These are phyloP conservation scores for Lactarius hatsudake DNA, from an alignment of 768 basidiomycete species.

Conservation along the genomic window DNA sequence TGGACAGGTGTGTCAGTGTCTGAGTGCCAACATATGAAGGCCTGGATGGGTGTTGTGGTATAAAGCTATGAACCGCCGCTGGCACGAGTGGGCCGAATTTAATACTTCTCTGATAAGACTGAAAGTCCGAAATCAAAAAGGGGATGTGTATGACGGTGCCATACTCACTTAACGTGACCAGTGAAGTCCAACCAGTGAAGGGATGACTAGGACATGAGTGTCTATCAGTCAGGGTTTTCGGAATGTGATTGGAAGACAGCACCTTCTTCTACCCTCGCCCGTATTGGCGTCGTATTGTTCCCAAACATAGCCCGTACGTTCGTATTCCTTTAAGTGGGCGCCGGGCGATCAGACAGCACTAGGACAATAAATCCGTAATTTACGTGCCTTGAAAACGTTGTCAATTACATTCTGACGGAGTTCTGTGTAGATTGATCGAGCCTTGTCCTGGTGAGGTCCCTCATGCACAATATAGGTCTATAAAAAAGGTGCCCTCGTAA, in stretches of 20 bases:
- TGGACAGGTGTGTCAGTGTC: neutral
- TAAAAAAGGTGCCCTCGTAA: neutral
- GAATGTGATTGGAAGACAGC: constrained; percentile 25
- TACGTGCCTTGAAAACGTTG: constrained; percentile 67
- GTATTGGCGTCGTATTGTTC: constrained; percentile 89
- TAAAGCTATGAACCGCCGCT: neutral
- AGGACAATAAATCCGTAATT: neutral
- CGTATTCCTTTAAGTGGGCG: constrained; percentile 63
- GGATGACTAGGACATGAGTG: constrained; percentile 61
- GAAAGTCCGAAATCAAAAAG: constrained; percentile 22
- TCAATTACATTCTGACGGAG: constrained; percentile 79
- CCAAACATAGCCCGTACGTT: constrained; percentile 94
- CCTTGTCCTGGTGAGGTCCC: constrained; percentile 78
- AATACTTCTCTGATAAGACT: constrained; percentile 74
- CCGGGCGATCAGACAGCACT: neutral
- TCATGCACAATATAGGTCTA: constrained; percentile 74
- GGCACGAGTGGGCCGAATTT: constrained; percentile 17
- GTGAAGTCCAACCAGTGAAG: constrained; percentile 95
- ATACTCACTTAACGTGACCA: constrained; percentile 80
- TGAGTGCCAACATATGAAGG: neutral
- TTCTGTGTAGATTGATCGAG: constrained; percentile 75
- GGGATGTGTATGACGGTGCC: neutral
- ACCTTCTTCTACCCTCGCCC: constrained; percentile 86
- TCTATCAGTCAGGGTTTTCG: constrained; percentile 8
- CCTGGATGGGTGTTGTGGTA: neutral